Evolutionary conservation across 305 asterid species (phyloP), one percentile per base, ranked within the genome.

Genomic region (Ruellia speciosa): DNA sequence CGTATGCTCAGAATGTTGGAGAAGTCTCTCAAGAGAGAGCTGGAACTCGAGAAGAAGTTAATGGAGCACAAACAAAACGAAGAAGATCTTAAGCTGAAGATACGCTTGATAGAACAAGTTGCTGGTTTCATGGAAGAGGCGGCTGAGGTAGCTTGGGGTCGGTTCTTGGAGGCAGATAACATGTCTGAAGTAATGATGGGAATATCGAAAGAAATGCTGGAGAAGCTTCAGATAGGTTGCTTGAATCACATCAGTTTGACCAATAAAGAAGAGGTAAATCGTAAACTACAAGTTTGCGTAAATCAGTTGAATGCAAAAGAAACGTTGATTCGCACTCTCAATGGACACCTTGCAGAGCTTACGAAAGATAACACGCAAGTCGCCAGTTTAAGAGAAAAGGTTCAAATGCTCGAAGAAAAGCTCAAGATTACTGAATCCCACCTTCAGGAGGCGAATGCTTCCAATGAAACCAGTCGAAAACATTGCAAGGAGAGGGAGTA

Each of bases 111-210:
- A 8, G 94, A 85, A 59, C 88, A 85, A 76, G 89, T 90, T 20
- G 86, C 95, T 9, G 57, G 70, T 43, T 63, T 70, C 74, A 87
- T 87, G 96, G 96, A 90, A 73, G 96, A 85, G 82, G 94, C 88
- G 3, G 96, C 95, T 0, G 96, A 85, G 77, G 90, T 74, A 55
- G 79, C 83, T 19, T 87, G 92, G 95, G 85, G 86, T 18, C 71
- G 92, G 70, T 90, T 87, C 74, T 75, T 87, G 33, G 95, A 87
- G 79, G 85, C 94, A 0, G 98, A 87, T 61, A 87, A 83, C 54
- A 51, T 76, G 47, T 84, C 89, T 0, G 96, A 78, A 73, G 76
- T 90, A n/a, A 75, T 85, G 7, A 75, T 75, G 88, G 94, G 87
- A 56, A 81, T 85, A 54, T 83, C 96, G 6, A 90, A 76, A 66